phyloP scores from a whole-genome alignment of 2,329 filamentous ascomycete genomes.

The Claviceps sp. region DNA sequence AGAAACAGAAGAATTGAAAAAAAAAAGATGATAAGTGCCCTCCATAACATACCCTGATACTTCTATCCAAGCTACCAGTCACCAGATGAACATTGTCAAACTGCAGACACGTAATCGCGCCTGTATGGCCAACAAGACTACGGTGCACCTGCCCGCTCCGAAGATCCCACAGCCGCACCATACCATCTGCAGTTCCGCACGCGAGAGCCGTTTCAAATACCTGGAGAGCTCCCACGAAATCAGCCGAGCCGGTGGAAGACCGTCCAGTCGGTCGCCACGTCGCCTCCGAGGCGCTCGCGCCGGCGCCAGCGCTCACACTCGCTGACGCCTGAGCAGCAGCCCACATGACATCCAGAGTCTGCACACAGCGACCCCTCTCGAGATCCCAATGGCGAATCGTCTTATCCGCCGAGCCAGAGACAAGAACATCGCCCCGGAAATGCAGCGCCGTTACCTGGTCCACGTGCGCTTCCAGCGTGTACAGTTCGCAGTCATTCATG shows the following conservation, averaged over 20 bases:
- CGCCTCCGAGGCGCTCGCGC: slow-evolving; percentile 43
- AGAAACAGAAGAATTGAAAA: too few relatives aligned
- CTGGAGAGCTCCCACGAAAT: slow-evolving; percentile 90
- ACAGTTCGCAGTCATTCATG: slow-evolving; percentile 83
- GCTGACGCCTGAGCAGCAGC: slow-evolving; percentile 81
- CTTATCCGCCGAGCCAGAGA: slow-evolving; percentile 95
- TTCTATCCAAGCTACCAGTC: slow-evolving; percentile 83
- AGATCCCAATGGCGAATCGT: slow-evolving; percentile 96
- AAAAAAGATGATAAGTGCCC: neutral
- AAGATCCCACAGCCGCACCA: slow-evolving; percentile 94
- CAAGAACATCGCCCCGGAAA: slow-evolving; percentile 76
- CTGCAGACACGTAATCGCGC: slow-evolving; percentile 83
- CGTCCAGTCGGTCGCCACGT: slow-evolving; percentile 64
- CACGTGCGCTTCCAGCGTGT: slow-evolving; percentile 77
- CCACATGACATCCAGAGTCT: slow-evolving; percentile 96
- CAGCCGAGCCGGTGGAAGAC: slow-evolving; percentile 49
- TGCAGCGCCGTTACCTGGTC: slow-evolving; percentile 90
- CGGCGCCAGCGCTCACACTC: slow-evolving; percentile 37
- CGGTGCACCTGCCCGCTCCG: slow-evolving; percentile 94
- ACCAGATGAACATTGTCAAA: slow-evolving; percentile 94
- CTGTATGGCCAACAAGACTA: slow-evolving; percentile 89
- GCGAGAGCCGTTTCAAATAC: slow-evolving; percentile 93
- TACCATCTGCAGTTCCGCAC: slow-evolving; percentile 91
- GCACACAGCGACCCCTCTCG: slow-evolving; percentile 90
- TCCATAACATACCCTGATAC: slow-evolving; percentile 63